Percentiles rank a stretch among this genome's conserved stretches.
Conservation (phyloP, 2,329 filamentous ascomycete species). For the Colletotrichum cereale region DNA sequence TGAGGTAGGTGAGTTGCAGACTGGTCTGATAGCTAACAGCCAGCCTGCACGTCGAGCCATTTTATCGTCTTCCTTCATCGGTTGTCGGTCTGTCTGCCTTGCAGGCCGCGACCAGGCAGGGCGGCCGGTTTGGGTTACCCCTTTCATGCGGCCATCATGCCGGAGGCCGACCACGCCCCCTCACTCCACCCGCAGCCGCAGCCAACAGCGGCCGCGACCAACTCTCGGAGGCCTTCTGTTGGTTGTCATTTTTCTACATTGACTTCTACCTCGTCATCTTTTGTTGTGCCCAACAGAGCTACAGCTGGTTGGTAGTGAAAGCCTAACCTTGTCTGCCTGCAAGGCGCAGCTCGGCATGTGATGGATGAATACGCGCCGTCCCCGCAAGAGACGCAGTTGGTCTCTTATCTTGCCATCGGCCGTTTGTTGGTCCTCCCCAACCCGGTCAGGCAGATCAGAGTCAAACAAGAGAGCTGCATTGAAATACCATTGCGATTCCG, state of each 20-base stretch:
- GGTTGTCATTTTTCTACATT: conserved; percentile 22
- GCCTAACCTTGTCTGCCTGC: conserved; percentile 14
- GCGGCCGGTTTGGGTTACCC: neutral
- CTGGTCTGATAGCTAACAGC: neutral
- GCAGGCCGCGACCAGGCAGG: neutral
- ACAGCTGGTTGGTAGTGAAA: neutral
- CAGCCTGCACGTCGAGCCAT: neutral
- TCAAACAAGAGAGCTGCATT: neutral
- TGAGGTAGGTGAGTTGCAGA: neutral
- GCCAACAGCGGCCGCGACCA: conserved; percentile 17
- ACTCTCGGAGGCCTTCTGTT: conserved; percentile 7
- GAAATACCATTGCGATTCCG: neutral
- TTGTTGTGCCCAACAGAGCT: conserved; percentile 9
- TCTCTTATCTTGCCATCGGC: neutral
- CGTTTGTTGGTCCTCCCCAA: neutral
- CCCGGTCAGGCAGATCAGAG: neutral
- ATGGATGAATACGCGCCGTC: conserved; percentile 11
- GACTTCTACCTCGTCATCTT: conserved; percentile 3
- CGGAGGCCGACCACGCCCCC: conserved; percentile 27
- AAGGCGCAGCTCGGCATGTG: conserved; percentile 12
- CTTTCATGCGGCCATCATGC: conserved; percentile 15
- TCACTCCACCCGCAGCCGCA: neutral
- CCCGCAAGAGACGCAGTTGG: neutral
- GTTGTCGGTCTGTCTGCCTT: neutral
- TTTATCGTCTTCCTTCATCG: neutral